phyloP scores from a whole-genome alignment of 2,329 filamentous ascomycete species.

The Trichoderma sp. region DNA sequence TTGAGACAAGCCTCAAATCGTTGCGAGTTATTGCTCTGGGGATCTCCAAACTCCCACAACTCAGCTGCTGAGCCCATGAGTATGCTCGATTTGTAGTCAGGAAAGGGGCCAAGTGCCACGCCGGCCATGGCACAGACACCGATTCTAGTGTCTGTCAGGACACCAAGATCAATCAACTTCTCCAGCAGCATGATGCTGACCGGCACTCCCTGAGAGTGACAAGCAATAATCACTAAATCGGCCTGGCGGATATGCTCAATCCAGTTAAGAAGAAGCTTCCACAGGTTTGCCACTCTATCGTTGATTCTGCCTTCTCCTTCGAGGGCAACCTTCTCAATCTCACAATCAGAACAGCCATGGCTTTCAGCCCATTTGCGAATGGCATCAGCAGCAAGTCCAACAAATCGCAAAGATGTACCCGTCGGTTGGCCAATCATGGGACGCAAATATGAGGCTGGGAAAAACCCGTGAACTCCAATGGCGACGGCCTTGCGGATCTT shows the following conservation, averaged over 20 bases:
- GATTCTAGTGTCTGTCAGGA: constrained; percentile 71
- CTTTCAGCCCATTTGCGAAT: constrained; percentile 79
- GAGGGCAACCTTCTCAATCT: constrained; percentile 90
- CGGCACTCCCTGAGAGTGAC: constrained; percentile 93
- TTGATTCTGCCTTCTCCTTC: constrained; percentile 92
- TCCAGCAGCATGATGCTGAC: constrained; percentile 90
- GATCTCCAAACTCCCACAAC: constrained; percentile 87
- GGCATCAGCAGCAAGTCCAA: constrained; percentile 78
- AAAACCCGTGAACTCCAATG: constrained; percentile 92
- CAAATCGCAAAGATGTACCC: constrained; percentile 90
- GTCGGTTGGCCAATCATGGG: constrained; percentile 92
- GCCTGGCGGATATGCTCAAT: constrained; percentile 84
- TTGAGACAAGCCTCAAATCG: constrained; percentile 75
- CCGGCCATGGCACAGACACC: constrained; percentile 89
- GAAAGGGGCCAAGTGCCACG: constrained; percentile 88
- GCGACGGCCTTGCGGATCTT: constrained; percentile 82
- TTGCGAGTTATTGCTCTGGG: constrained; percentile 76
- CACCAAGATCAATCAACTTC: constrained; percentile 86
- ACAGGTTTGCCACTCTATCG: constrained; percentile 86
- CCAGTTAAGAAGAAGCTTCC: constrained; percentile 94
- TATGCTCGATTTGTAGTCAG: constrained; percentile 85
- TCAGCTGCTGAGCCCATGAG: constrained; percentile 90
- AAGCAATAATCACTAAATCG: constrained; percentile 88
- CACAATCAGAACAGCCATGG: constrained; percentile 68
- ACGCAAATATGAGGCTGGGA: constrained; percentile 83